A percentile compares a stretch with the other conserved stretches of the same genome.
phyloP scores from a whole-genome alignment of 169 alveolate species.

The Plasmodium gaboni region DNA sequence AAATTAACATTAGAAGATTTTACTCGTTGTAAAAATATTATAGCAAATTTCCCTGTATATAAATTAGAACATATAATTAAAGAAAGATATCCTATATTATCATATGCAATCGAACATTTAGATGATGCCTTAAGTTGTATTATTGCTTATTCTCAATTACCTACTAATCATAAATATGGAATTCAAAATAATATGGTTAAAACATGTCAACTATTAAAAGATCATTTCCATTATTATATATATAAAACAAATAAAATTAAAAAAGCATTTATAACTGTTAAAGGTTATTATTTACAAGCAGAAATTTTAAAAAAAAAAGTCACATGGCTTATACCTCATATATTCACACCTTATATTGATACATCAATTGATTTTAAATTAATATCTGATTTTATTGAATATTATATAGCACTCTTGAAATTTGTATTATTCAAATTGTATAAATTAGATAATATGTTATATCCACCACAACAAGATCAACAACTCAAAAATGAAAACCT shows the following conservation, averaged over 20 bases:
- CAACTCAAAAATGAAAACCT: constrained; percentile 31
- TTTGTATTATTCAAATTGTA: constrained; percentile 94
- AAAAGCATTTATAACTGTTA: constrained; percentile 95
- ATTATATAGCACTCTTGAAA: constrained; percentile 93
- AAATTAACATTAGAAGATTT: constrained; percentile 92
- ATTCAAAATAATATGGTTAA: constrained; percentile 10
- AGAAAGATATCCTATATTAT: constrained; percentile 97
- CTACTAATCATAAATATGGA: constrained; percentile 15
- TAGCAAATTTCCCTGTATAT: constrained; percentile 92
- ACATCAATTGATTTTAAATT: constrained; percentile 78
- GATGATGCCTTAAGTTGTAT: constrained; percentile 98
- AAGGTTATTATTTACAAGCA: constrained; percentile 99
- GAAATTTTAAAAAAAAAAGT: constrained; percentile 92
- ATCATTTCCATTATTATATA: constrained; percentile 31
- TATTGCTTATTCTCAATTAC: constrained; percentile 82
- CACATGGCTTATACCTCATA: constrained; percentile 98
- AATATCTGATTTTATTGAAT: constrained; percentile 94
- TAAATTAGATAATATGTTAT: constrained; percentile 86
- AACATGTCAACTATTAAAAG: constrained; percentile 7
- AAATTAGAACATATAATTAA: constrained; percentile 95
- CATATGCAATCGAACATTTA: constrained; percentile 96
- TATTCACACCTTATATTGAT: constrained; percentile 89
- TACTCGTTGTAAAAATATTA: constrained; percentile 87
- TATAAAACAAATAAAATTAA: constrained; percentile 77
- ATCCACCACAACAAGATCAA: constrained; percentile 85